phyloP scores from a whole-genome alignment of 2,329 filamentous ascomycete species.

The Hypoxylon sp. region DNA sequence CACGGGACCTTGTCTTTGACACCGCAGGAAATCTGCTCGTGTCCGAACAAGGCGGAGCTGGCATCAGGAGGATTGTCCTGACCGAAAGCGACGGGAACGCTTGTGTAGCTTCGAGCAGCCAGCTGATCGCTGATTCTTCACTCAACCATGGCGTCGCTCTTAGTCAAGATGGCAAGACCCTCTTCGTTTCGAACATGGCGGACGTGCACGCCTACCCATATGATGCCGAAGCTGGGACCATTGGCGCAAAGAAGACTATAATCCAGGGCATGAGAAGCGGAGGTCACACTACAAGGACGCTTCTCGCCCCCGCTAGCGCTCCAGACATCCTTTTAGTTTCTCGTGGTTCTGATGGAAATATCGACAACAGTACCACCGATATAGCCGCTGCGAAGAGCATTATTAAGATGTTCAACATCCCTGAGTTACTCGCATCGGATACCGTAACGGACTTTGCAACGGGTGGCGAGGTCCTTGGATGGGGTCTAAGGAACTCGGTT shows the following conservation, averaged over 20 bases:
- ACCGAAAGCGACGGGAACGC: constrained; percentile 52
- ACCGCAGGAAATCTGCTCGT: constrained; percentile 57
- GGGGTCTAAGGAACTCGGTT: constrained; percentile 81
- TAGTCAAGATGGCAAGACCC: constrained; percentile 65
- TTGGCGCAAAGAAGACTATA: constrained; percentile 64
- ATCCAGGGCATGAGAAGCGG: constrained; percentile 73
- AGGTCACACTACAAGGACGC: constrained; percentile 76
- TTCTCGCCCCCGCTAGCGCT: constrained; percentile 70
- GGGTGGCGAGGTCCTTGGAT: constrained; percentile 68
- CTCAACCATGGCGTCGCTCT: constrained; percentile 71
- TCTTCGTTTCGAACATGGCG: constrained; percentile 71
- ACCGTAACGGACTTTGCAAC: constrained; percentile 60
- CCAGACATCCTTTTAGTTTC: constrained; percentile 74
- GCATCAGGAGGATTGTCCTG: constrained; percentile 55
- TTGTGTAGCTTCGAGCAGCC: constrained; percentile 51
- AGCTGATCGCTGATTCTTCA: constrained; percentile 49
- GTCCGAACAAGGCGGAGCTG: constrained; percentile 51
- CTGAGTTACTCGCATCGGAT: constrained; percentile 47
- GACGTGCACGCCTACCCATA: constrained; percentile 77
- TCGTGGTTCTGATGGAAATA: constrained; percentile 74
- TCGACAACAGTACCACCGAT: constrained; percentile 69
- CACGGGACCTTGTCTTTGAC: constrained; percentile 57
- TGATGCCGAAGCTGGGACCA: constrained; percentile 65
- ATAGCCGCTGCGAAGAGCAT: constrained; percentile 65
- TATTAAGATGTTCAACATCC: constrained; percentile 70